phyloP scores from a whole-genome alignment of 2,329 filamentous ascomycete genomes.

The Bipolaris zeicola region DNA sequence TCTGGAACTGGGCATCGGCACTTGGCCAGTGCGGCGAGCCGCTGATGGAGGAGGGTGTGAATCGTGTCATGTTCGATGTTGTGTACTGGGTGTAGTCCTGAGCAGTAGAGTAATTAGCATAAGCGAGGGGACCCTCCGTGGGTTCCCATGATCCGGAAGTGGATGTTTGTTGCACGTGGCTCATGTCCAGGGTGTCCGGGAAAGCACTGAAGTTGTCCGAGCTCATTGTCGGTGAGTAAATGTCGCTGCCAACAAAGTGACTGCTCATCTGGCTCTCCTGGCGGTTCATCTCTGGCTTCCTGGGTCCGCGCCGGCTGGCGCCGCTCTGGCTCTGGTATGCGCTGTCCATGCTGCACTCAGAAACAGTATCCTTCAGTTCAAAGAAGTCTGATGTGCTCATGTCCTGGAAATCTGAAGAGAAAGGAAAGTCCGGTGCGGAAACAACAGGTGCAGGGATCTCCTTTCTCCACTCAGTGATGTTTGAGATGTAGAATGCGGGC shows the following conservation, averaged over 20 bases:
- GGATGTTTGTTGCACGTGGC: constrained; percentile 40
- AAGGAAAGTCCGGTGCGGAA: constrained; percentile 44
- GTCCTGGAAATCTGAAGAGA: constrained; percentile 42
- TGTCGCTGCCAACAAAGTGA: constrained; percentile 38
- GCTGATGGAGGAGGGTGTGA: constrained; percentile 27
- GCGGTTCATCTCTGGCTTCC: constrained; percentile 34
- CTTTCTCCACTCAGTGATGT: constrained; percentile 51
- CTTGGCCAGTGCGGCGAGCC: constrained; percentile 32
- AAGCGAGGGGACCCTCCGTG: constrained; percentile 39
- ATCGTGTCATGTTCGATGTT: constrained; percentile 30
- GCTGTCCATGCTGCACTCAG: constrained; percentile 52
- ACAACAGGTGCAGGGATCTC: constrained; percentile 44
- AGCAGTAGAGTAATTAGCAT: constrained; percentile 47
- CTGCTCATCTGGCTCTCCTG: constrained; percentile 42
- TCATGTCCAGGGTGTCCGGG: constrained; percentile 41
- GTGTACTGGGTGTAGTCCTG: constrained; percentile 44
- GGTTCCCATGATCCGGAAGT: constrained; percentile 39
- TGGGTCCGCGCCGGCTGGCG: constrained; percentile 41
- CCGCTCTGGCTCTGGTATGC: constrained; percentile 50
- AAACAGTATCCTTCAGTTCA: constrained; percentile 46
- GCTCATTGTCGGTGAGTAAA: constrained; percentile 47
- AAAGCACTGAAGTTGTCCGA: constrained; percentile 44
- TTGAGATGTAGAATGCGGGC: constrained; percentile 44
- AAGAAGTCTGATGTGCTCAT: constrained; percentile 44
- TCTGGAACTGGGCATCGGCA: constrained; percentile 35